phyloP scores from a whole-genome alignment of 495 filamentous ascomycete genomes.

The Penicillium salamii region DNA sequence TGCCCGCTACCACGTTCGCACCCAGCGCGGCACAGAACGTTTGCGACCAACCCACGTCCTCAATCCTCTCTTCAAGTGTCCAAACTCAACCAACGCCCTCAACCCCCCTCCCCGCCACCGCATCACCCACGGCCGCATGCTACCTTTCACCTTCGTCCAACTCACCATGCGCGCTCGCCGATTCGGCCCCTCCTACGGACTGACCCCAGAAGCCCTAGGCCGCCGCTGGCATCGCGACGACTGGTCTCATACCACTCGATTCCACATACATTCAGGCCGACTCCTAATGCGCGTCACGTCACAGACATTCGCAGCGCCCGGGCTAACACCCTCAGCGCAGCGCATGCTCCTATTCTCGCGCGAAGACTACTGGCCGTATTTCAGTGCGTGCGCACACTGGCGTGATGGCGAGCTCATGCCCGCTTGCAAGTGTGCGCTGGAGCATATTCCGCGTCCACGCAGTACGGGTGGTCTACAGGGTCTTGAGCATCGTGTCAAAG shows the following conservation, averaged over 20 bases:
- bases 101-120: slow-evolving; percentile 45
- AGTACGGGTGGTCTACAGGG: slow-evolving; percentile 36
- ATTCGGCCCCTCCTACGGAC: slow-evolving; percentile 44
- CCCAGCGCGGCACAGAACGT: slow-evolving; percentile 45
- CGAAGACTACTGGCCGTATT: slow-evolving; percentile 59
- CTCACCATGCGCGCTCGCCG: slow-evolving; percentile 42
- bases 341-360: slow-evolving; percentile 54
- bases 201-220: slow-evolving; percentile 35
- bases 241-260: slow-evolving; percentile 52
- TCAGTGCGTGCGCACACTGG: slow-evolving; percentile 59
- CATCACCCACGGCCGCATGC: slow-evolving; percentile 48
- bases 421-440: slow-evolving; percentile 56
- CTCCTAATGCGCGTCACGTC: slow-evolving; percentile 53
- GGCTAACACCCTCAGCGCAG: slow-evolving; percentile 40
- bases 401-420: slow-evolving; percentile 56
- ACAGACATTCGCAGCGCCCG: slow-evolving; percentile 40
- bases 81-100: slow-evolving; percentile 38
- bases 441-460: slow-evolving; percentile 49
- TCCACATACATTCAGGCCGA: slow-evolving; percentile 46
- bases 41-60: slow-evolving; percentile 44
- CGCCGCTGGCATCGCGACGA: slow-evolving; percentile 49
- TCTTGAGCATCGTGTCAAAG: slow-evolving; percentile 38
- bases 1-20: slow-evolving; percentile 48
- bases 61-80: slow-evolving; percentile 54
- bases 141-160: slow-evolving; percentile 56